Percentiles rank a stretch among this genome's conserved stretches.
Evolutionary conservation across 2,329 filamentous ascomycete genomes (phyloP).

Genomic region (Periconia sp.): DNA sequence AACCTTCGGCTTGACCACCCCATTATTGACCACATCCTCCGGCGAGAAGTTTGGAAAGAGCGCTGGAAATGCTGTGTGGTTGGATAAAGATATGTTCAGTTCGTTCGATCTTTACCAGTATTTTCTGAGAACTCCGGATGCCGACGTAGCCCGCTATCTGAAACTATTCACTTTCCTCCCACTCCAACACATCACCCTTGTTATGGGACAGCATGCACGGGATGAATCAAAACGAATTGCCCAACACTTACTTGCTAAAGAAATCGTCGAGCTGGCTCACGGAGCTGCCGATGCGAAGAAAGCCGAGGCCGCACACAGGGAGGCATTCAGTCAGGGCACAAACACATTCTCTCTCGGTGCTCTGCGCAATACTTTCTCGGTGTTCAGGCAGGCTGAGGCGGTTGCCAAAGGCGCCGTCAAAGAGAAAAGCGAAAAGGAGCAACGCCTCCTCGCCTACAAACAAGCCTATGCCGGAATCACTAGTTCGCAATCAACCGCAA

Average conservation of each 20-base stretch:
- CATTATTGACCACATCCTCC: constrained; percentile 79
- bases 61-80: constrained; percentile 90
- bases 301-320: constrained; percentile 60
- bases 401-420: background rate
- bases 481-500: constrained; percentile 10
- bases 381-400: constrained; percentile 3
- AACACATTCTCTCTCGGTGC: constrained; percentile 30
- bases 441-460: constrained; percentile 26
- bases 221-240: constrained; percentile 74
- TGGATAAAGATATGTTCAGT: constrained; percentile 78
- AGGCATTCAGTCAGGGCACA: constrained; percentile 44
- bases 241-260: constrained; percentile 79
- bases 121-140: constrained; percentile 80
- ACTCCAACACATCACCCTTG: constrained; percentile 62
- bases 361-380: constrained; percentile 21
- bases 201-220: constrained; percentile 68
- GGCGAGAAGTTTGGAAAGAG: constrained; percentile 95
- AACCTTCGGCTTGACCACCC: constrained; percentile 86
- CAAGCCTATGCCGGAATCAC: constrained; percentile 24
- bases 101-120: constrained; percentile 88
- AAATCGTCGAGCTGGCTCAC: constrained; percentile 80
- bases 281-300: constrained; percentile 65
- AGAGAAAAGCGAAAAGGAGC: constrained; percentile 12
- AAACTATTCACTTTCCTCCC: constrained; percentile 91
- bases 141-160: constrained; percentile 77